Conservation (phyloP, 2,329 filamentous ascomycete species). For the Pseudodiploospora longispora region DNA sequence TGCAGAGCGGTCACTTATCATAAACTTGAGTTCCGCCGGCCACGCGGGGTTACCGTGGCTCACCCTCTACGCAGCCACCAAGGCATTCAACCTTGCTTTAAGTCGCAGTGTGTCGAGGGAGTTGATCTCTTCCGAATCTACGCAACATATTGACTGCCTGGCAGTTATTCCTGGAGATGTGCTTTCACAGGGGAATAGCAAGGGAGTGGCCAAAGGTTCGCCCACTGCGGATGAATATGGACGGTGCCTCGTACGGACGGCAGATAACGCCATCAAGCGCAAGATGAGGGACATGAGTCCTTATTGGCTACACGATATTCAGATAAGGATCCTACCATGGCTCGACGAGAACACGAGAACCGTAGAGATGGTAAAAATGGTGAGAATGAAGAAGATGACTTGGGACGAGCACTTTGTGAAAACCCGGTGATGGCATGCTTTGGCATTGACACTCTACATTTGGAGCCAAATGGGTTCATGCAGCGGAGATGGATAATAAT, state of each 20-base stretch:
- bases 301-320: conserved; percentile 18
- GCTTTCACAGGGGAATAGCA: conserved; percentile 14
- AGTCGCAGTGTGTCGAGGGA: conserved; percentile 20
- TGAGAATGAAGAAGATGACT: neutral
- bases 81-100: conserved; percentile 23
- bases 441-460: neutral
- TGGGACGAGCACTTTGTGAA: neutral
- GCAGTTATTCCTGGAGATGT: conserved; percentile 22
- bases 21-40: conserved; percentile 21
- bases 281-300: conserved; percentile 17
- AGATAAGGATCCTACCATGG: conserved; percentile 3
- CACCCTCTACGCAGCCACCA: conserved; percentile 22
- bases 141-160: conserved; percentile 20
- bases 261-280: conserved; percentile 14
- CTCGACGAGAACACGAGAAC: conserved; percentile 4
- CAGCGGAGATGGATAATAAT: too few relatives aligned
- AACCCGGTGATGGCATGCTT: neutral
- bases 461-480: too few relatives aligned
- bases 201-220: conserved; percentile 8
- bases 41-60: conserved; percentile 19
- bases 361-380: conserved; percentile 1
- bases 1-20: conserved; percentile 16
- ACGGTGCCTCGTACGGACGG: conserved; percentile 12
- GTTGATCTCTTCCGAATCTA: conserved; percentile 13
- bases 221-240: conserved; percentile 10